Conservation (phyloP, 257 asterid genomes). For the Petunia axillaris region DNA sequence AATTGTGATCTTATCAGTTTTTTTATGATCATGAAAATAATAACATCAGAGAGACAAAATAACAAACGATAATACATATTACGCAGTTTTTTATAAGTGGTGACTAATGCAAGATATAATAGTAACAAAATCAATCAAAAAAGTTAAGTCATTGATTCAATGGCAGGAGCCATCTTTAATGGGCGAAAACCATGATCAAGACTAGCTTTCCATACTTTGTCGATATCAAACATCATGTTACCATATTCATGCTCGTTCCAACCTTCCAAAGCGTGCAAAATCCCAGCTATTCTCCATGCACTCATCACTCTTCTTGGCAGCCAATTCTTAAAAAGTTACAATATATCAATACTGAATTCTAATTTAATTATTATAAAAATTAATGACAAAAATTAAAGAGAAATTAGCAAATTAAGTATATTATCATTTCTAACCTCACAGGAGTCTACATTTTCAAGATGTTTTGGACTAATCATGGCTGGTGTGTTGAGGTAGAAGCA, state of each 20-base stretch:
- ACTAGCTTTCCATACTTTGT: no score
- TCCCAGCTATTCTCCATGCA: conserved; percentile 62
- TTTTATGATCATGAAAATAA: no score
- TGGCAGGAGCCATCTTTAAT: conserved; percentile 1
- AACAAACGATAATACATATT: no score
- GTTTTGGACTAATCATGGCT: conserved; percentile 43
- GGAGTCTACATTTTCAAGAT: conserved; percentile 10
- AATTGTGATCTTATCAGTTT: no score
- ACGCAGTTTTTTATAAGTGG: background rate
- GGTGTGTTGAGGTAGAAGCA: conserved; percentile 42
- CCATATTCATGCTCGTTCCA: conserved; percentile 86
- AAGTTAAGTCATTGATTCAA: background rate
- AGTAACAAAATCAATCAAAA: background rate
- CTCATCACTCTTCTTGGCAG: conserved; percentile 39
- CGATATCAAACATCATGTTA: conserved; percentile 26
- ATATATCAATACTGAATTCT: background rate
- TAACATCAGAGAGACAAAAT: no score
- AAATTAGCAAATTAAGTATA: background rate
- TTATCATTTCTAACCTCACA: conserved; percentile 42
- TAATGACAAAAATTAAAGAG: background rate
- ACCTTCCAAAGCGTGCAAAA: conserved; percentile 65
- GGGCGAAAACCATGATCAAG: conserved; percentile 36
- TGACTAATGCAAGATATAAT: background rate
- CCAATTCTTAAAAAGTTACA: conserved; percentile 60
- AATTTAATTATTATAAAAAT: no score